Evolutionary conservation across 805 yeast species (phyloP).

Genomic region (Metschnikowia kofuensis): DNA sequence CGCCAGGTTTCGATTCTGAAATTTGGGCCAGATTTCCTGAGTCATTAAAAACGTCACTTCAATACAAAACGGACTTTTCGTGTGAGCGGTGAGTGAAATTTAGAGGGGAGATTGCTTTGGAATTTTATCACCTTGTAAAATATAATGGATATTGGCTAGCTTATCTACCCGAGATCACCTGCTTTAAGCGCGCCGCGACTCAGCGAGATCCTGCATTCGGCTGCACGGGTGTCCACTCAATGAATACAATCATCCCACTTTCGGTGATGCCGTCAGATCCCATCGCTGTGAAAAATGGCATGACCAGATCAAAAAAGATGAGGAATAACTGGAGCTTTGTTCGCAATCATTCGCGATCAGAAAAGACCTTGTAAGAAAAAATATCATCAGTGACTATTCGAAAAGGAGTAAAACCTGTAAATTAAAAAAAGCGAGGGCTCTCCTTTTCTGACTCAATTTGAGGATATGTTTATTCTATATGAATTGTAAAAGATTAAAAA

Average conservation of each 20-base stretch:
- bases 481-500: too few relatives aligned
- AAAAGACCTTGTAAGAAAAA: too few relatives aligned
- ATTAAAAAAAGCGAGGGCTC: too few relatives aligned
- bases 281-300: too few relatives aligned
- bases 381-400: too few relatives aligned
- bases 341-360: too few relatives aligned
- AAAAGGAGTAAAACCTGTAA: too few relatives aligned
- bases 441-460: too few relatives aligned
- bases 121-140: neutral
- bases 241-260: neutral
- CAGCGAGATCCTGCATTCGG: neutral
- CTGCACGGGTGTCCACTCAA: neutral
- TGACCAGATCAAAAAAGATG: too few relatives aligned
- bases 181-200: neutral
- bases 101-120: neutral
- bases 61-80: too few relatives aligned
- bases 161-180: neutral
- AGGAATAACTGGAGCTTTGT: too few relatives aligned
- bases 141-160: neutral
- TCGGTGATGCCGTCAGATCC: neutral
- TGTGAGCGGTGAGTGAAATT: neutral
- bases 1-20: constrained; percentile 15
- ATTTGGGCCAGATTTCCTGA: constrained; percentile 24
- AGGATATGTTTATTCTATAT: too few relatives aligned
- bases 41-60: neutral